A percentile compares a stretch with the other conserved stretches of the same genome.
These are phyloP conservation scores for Spatholobus suberectus DNA, from an alignment of 306 rosid species.

Conservation along the genomic window DNA sequence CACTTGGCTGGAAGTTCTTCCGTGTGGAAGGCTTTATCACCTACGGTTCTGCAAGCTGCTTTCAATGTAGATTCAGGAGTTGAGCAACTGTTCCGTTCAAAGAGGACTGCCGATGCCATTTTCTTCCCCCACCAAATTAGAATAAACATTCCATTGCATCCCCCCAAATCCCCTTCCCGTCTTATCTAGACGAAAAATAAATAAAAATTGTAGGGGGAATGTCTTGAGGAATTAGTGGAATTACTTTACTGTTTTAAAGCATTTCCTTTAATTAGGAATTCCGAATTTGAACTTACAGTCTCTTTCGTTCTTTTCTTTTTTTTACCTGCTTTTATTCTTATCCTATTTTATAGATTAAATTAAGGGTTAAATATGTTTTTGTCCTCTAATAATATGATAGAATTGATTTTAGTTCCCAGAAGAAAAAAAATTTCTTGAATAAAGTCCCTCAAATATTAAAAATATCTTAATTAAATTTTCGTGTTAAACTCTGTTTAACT, in stretches of 20 bases:
- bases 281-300: background rate
- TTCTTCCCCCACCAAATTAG: slow-evolving; percentile 90
- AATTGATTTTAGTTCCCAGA: too few species aligned
- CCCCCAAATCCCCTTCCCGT: background rate
- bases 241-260: background rate
- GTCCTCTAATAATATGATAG: too few species aligned
- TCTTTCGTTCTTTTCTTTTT: background rate
- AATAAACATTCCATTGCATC: background rate
- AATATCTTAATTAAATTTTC: too few species aligned
- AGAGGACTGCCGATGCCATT: slow-evolving; percentile 74
- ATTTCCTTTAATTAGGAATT: background rate
- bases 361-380: too few species aligned
- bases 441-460: too few species aligned
- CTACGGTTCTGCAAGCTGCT: slow-evolving; percentile 72
- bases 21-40: slow-evolving; percentile 81
- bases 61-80: slow-evolving; percentile 70
- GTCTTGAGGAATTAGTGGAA: background rate
- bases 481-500: too few species aligned
- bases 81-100: slow-evolving; percentile 74
- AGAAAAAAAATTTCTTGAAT: too few species aligned
- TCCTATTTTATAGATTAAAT: too few species aligned
- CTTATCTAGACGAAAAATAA: slow-evolving; percentile 20
- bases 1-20: slow-evolving; percentile 87
- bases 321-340: background rate
- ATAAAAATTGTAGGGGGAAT: background rate